Evolutionary conservation across 164 flowering plant species (phyloP), one percentile per base, ranked within the genome.

Genomic region (Macadamia integrifolia): DNA sequence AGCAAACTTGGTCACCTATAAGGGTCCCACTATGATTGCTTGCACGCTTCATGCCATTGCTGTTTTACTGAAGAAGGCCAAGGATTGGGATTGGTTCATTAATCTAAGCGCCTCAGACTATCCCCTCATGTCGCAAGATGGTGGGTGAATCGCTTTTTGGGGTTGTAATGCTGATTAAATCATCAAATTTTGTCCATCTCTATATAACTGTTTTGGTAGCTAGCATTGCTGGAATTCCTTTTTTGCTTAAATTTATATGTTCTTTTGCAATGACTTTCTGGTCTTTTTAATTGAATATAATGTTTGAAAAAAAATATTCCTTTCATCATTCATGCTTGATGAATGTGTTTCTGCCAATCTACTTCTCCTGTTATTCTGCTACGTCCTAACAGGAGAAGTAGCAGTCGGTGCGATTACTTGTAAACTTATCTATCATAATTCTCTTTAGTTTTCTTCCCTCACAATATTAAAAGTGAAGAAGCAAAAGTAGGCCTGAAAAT

Each of bases 11-110:
- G 77, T 94, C 35, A 94, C 98, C 1, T 67, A 76, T 30, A 87
- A 82, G 71, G 98, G 98, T 0, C 97, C 98, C 3, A 92, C 97
- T 1, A 74, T 75, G 87, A 75, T 87, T 40, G 96, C 95, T 9
- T 63, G 69, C 30, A 89, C 86, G 55, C 88, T 94, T 14, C 97
- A 92, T 61, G 96, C 86, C 1, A 60, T 81, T 0, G 92, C 98
- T 4, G 75, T 92, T 65, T 57, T 94, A 72, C 66, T 92, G 80
- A 90, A 79, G 86, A 67, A 64, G 72, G 86, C 79, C 0, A 69
- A 61, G 77, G 83, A 83, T 58, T 94, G 98, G 98, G 93, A 92
- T 70, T 94, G 98, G 98, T 94, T 94, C 69, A 76, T 94, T 18
- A 94, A 94, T 78, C 87, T 94, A 32, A 85, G 91, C 35, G 89